These are phyloP conservation scores for Corymbia citriodora DNA, from an alignment of 441 rosid genomes.

Conservation along the genomic window DNA sequence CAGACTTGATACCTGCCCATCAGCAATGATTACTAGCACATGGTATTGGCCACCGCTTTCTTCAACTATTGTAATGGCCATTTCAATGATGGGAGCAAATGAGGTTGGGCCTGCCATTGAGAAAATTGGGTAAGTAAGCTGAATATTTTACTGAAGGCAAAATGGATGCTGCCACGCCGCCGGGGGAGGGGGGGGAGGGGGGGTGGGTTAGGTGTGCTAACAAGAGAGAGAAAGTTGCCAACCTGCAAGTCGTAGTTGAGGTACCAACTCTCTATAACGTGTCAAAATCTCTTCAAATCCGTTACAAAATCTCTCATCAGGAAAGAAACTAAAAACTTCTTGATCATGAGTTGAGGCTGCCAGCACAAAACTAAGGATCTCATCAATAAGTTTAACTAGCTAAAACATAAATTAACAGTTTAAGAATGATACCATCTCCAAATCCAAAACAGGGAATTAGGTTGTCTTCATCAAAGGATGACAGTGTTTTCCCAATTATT, in stretches of 20 bases:
- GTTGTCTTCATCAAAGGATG: slow-evolving; percentile 15
- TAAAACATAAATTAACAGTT: background rate
- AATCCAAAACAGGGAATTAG: slow-evolving; percentile 14
- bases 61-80: slow-evolving; percentile 15
- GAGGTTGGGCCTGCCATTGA: slow-evolving; percentile 10
- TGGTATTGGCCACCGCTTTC: slow-evolving; percentile 16
- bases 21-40: slow-evolving; percentile 18
- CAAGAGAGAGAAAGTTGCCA: background rate
- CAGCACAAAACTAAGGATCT: background rate
- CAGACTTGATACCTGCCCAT: slow-evolving; percentile 11
- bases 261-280: slow-evolving; percentile 11
- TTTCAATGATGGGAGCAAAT: slow-evolving; percentile 14
- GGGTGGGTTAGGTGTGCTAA: too few species aligned
- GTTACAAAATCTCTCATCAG: slow-evolving; percentile 11
- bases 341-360: slow-evolving; percentile 20
- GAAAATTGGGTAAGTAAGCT: background rate
- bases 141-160: background rate
- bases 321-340: slow-evolving; percentile 15
- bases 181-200: background rate
- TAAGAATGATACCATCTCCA: slow-evolving; percentile 8
- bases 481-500: slow-evolving; percentile 15
- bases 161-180: background rate
- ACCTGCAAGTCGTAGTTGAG: slow-evolving; percentile 18
- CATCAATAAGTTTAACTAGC: background rate
- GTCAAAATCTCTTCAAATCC: slow-evolving; percentile 19